These are phyloP conservation scores for Cladosporium austrohemisphaericum DNA, from an alignment of 2,329 filamentous ascomycete species.

Conservation along the genomic window DNA sequence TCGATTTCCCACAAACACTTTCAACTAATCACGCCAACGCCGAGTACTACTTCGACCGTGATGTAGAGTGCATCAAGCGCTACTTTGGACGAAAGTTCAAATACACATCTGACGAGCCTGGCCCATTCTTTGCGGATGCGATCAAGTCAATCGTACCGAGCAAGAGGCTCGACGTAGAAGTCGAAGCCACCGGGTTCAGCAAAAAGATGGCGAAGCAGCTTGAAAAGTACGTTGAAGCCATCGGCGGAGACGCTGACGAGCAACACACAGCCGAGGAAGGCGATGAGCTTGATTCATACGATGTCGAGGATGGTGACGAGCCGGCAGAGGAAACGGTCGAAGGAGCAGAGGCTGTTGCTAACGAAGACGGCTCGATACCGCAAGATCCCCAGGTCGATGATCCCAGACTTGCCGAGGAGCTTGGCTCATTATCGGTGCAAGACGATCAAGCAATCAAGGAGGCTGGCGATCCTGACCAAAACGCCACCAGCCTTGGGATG, in stretches of 20 bases:
- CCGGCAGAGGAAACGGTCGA: conserved; percentile 17
- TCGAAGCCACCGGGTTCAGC: conserved; percentile 90
- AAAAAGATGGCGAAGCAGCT: conserved; percentile 96
- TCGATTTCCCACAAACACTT: conserved; percentile 98
- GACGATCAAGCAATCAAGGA: conserved; percentile 20
- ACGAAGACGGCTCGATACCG: conserved; percentile 14
- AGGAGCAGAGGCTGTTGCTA: conserved; percentile 15
- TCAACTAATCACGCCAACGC: conserved; percentile 92
- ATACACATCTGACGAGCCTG: conserved; percentile 75
- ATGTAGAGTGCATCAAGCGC: conserved; percentile 90
- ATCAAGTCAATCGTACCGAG: conserved; percentile 68
- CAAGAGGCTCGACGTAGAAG: conserved; percentile 75
- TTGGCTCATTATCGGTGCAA: conserved; percentile 22
- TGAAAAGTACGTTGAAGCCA: conserved; percentile 72
- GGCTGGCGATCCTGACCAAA: conserved; percentile 18
- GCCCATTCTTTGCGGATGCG: conserved; percentile 81
- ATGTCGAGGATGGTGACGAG: conserved; percentile 38
- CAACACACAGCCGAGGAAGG: conserved; percentile 31
- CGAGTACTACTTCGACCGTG: conserved; percentile 95
- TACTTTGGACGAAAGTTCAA: conserved; percentile 89
- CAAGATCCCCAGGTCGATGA: conserved; percentile 21
- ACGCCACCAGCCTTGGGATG: conserved; percentile 24
- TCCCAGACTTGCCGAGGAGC: conserved; percentile 24
- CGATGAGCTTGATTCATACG: conserved; percentile 38
- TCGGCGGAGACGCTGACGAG: conserved; percentile 48